Evolutionary conservation across 1,139 yeast genomes (phyloP).

Genomic region (Magnusiomyces fungicola): DNA sequence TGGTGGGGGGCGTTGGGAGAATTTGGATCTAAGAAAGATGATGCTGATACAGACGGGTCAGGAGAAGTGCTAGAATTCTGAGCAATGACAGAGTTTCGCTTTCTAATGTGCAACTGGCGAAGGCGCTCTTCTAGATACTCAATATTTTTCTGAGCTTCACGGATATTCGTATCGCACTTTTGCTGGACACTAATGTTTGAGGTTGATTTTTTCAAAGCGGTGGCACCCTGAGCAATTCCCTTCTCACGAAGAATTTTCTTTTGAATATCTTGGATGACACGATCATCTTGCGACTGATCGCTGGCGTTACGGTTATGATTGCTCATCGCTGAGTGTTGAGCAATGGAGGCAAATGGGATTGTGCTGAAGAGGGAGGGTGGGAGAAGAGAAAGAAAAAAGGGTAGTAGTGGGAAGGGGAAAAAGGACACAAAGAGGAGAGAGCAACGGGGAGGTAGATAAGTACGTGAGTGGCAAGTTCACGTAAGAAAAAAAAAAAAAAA

Average conservation of each 20-base stretch:
- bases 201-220: constrained; percentile 69
- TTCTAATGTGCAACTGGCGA: constrained; percentile 46
- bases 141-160: constrained; percentile 87
- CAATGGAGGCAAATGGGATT: background rate
- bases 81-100: constrained; percentile 12
- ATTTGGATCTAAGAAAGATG: no score
- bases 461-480: background rate
- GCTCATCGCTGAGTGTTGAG: background rate
- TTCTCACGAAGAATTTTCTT: constrained; percentile 81
- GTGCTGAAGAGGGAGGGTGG: background rate
- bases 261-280: constrained; percentile 51
- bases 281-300: constrained; percentile 18
- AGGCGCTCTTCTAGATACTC: constrained; percentile 79
- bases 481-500: background rate
- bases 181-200: constrained; percentile 76
- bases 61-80: background rate
- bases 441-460: background rate
- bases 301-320: constrained; percentile 10
- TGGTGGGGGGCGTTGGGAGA: no score
- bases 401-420: background rate
- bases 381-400: background rate
- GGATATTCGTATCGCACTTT: constrained; percentile 80
- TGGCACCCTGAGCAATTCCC: constrained; percentile 83
- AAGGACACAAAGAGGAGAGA: background rate
- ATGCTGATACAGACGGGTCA: no score